These are phyloP conservation scores for Aspergillus asperescens DNA, from an alignment of 495 filamentous ascomycete genomes.

Conservation along the genomic window DNA sequence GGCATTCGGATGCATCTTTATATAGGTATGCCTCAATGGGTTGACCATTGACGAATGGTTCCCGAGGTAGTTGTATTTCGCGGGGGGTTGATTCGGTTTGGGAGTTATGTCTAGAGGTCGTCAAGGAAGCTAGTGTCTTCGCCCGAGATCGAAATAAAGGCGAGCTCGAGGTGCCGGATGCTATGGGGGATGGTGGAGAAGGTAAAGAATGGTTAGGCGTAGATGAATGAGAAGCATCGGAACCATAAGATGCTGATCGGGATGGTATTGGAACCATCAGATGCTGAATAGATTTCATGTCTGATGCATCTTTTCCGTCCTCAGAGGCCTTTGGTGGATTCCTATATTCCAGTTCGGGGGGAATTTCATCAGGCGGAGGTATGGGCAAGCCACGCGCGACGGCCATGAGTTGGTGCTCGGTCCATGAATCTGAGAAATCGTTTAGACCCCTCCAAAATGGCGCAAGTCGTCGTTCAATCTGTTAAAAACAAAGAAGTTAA, in stretches of 20 bases:
- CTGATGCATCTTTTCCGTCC: constrained; percentile 33
- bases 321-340: constrained; percentile 38
- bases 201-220: constrained; percentile 46
- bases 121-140: constrained; percentile 82
- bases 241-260: constrained; percentile 68
- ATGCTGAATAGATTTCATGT: constrained; percentile 50
- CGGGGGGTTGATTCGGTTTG: constrained; percentile 66
- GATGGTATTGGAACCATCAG: constrained; percentile 72
- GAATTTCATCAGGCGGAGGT: constrained; percentile 75
- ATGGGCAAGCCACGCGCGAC: constrained; percentile 81
- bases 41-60: constrained; percentile 88
- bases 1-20: constrained; percentile 84
- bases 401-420: constrained; percentile 87
- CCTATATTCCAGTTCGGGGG: constrained; percentile 57
- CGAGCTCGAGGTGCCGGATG: constrained; percentile 55
- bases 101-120: constrained; percentile 60
- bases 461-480: constrained; percentile 89
- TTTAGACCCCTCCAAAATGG: constrained; percentile 94
- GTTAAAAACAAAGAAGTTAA: constrained; percentile 10
- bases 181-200: constrained; percentile 45
- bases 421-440: constrained; percentile 84
- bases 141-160: constrained; percentile 62
- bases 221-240: constrained; percentile 53
- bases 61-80: constrained; percentile 73
- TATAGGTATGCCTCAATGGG: constrained; percentile 88